These are phyloP conservation scores for Zoysia japonica DNA, from an alignment of 176 grass and related monocot genomes.

Conservation along the genomic window DNA sequence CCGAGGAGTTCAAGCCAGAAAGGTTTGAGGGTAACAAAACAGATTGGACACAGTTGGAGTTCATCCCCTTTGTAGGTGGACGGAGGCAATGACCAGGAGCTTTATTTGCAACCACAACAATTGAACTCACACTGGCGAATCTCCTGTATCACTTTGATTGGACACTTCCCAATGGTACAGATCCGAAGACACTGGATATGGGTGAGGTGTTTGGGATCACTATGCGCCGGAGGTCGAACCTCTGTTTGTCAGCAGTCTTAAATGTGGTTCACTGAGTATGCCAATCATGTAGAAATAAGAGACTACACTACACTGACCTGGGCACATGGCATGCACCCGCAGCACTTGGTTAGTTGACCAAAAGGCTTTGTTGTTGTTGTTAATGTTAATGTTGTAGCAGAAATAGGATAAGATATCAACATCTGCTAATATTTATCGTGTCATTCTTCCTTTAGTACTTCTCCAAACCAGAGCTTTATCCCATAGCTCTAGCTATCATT, in stretches of 20 bases:
- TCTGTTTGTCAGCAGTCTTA: neutral
- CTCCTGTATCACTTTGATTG: constrained; percentile 38
- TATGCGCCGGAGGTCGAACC: neutral
- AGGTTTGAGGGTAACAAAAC: constrained; percentile 18
- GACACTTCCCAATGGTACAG: constrained; percentile 4
- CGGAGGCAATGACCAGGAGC: constrained; percentile 38
- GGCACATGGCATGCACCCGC: too few relatives aligned
- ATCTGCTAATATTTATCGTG: neutral
- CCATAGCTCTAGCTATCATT: too few relatives aligned
- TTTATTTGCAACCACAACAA: constrained; percentile 1
- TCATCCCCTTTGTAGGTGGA: constrained; percentile 31
- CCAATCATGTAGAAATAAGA: neutral
- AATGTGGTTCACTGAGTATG: neutral
- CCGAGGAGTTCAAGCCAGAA: constrained; percentile 38
- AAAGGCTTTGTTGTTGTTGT: too few relatives aligned
- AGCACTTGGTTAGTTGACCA: too few relatives aligned
- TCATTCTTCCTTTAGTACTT: neutral
- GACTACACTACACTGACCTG: neutral
- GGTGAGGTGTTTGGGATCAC: constrained; percentile 23
- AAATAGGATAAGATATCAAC: neutral
- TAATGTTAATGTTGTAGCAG: too few relatives aligned
- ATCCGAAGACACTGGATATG: constrained; percentile 29
- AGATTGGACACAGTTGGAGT: constrained; percentile 19
- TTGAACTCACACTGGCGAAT: constrained; percentile 17
- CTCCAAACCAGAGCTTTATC: neutral